Base-by-base conservation (phyloP, 495 filamentous ascomycete genomes). In the Tirmania nivea region DNA sequence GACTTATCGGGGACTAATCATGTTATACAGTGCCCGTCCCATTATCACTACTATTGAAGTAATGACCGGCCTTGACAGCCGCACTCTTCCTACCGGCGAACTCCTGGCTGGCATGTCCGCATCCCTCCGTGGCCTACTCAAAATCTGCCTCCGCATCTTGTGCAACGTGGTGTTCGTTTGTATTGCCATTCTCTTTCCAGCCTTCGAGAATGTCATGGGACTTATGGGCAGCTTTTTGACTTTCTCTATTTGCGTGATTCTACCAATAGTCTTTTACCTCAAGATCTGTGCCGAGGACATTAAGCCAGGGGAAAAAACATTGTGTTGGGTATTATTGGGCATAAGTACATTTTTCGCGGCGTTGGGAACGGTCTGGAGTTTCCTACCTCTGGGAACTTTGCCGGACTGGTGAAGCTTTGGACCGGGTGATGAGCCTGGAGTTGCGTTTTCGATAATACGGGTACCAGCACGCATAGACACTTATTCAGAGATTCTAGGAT, bases 131-230 rank as follows among this genome's bases (percentile, higher is more conserved):
- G 21, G n/a, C 12, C n/a, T 50, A 31, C 11, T 21, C n/a, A 31
- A 19, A 50, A 50, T 50, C 48, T 21, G n/a, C 16, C 11, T 50
- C 20, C 48, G 48, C 5, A 31, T 89, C 1, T 50, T 75, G 17
- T 69, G 70, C 16, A 72, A 77, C 21, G 67, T 73, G 31, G 48
- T 78, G 10, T 81, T 86, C 59, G 76, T 85, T 42, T 54, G 77
- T 8, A 70, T 84, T 58, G 75, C 87, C 10, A 81, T 96, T 47
- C 62, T 89, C 8, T 84, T 93, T 61, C 90, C 90, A 12, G 74
- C 75, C 0, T 97, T 96, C 60, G 90, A 97, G 63, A 76, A 78
- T 53, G 88, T 97, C 61, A 94, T 95, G 87, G 82, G 84, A 34
- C 80, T 97, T 55, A 76, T 95, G 70, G 90, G 90, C 2, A 81